phyloP scores from a whole-genome alignment of 1,139 yeast species.

The Yamadazyma friedrichii region DNA sequence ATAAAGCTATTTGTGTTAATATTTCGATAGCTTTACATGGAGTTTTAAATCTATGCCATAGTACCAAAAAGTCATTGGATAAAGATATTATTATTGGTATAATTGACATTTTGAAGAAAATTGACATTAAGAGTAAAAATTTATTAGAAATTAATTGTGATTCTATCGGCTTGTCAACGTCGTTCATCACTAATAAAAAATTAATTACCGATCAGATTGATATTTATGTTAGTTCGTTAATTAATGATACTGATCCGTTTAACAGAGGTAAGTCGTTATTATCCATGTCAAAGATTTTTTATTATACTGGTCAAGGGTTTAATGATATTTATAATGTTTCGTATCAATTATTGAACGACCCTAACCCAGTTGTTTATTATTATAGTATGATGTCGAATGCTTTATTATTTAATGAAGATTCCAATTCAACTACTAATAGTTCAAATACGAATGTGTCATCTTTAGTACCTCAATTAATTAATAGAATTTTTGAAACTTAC shows the following conservation, averaged over 20 bases:
- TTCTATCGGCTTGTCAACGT: constrained; percentile 60
- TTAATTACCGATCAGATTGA: constrained; percentile 49
- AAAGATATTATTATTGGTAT: constrained; percentile 49
- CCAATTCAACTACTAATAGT: constrained; percentile 45
- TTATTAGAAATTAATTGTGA: constrained; percentile 59
- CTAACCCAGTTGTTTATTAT: constrained; percentile 79
- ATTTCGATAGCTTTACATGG: constrained; percentile 64
- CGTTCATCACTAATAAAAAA: constrained; percentile 34
- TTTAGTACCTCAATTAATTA: constrained; percentile 46
- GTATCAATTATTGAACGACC: constrained; percentile 66
- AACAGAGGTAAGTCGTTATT: constrained; percentile 65
- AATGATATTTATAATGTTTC: constrained; percentile 54
- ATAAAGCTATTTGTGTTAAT: constrained; percentile 59
- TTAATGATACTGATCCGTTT: constrained; percentile 49
- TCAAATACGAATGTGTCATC: constrained; percentile 2
- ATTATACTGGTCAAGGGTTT: constrained; percentile 33
- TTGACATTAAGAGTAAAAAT: constrained; percentile 38
- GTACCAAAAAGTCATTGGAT: constrained; percentile 31
- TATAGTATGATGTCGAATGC: constrained; percentile 66
- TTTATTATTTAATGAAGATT: constrained; percentile 50
- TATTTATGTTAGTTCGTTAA: constrained; percentile 58
- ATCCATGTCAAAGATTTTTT: constrained; percentile 59
- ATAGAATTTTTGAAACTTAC: constrained; percentile 49
- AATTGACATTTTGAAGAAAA: constrained; percentile 55
- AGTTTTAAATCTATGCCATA: constrained; percentile 36